Base-by-base conservation (phyloP, 2,329 filamentous ascomycete species). In the Talaromyces albobiverticillius region DNA sequence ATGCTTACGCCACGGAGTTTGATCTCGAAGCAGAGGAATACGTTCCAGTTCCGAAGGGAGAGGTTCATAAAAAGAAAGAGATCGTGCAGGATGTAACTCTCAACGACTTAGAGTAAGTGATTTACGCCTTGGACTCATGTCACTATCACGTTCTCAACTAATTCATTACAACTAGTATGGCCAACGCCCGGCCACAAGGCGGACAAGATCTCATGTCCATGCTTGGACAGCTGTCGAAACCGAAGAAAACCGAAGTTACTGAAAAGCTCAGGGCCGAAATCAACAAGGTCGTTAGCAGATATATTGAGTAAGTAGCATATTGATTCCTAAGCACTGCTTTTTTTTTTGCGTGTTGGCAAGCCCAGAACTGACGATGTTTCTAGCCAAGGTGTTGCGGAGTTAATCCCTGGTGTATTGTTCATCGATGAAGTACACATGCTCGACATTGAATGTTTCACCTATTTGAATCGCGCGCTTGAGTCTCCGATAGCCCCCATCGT, bases 341-440 rank as follows among this genome's bases (percentile, higher is more conserved):
- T 22, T 16, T n/a, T 36, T 16, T 8, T 16, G 14, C 4, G 11
- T 40, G 18, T 9, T 40, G 16, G 34, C 8, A 18, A 18, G n/a
- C 18, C 9, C 20, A 13, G n/a, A 18, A 18, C 46, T 55, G 23
- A 51, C 20, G 22, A 6, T 20, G 14, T 4, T 16, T n/a, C 14
- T 26, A 55, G 53, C 70, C 93, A 97, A 76, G 94, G 94, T 58
- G 91, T 97, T 29, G 94, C 94, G 6, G 94, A 99, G 77, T 83
- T 99, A 55, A 92, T 99, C n/a, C 94, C 94, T 1, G 94, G 94
- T 63, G 94, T 99, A 57, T 80, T 99, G 46, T 99, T 99, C 77
- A 99, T 99, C 64, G 94, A 99, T 67, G 94, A 99, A 84, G 91
- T 95, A 57, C 93, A 99, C 79, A 99, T 99, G 94, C 90, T 99